Evolutionary conservation across 495 filamentous ascomycete species (phyloP), one percentile per base, ranked within the genome.

Genomic region (Penicillium bovifimosum): DNA sequence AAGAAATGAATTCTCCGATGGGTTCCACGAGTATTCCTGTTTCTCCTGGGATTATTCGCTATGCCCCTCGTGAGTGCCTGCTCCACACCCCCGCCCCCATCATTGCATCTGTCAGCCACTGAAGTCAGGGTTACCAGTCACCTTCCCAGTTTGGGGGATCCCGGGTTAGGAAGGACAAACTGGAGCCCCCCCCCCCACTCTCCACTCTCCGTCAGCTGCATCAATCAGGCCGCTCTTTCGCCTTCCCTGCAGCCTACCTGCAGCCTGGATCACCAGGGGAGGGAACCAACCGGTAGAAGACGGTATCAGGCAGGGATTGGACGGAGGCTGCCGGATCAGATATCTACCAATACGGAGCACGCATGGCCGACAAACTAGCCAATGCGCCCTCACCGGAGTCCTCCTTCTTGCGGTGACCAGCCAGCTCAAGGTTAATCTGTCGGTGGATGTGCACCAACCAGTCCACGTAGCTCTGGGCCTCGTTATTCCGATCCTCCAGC

Each of bases 361-460:
- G 79, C 67, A 91, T 65, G n/a, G 85, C 85, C 2, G 85, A 75
- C 61, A 91, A 79, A 55, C 75, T 76, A 20, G 81, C 73, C 62
- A 84, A 67, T 41, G 79, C 72, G 34, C 76, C 69, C 56, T 82
- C 75, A 13, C 71, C 62, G 51, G 71, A 57, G 47, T 90, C 86
- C 39, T 90, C 86, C 56, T 83, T 84, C 65, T 87, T 88, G 62
- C 87, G 76, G 65, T 90, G 87, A 29, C 88, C 88, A 13, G 85
- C 77, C 60, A 91, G 72, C 78, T 96, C 92, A 51, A 96, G 71
- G 66, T 95, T 91, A 53, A 97, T 88, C 62, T 86, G 85, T 58
- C 91, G 85, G 65, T 99, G 93, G 43, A 96, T 74, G 71, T 96
- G 90, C 47, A 99, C 93, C 68, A 99, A 70, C 93, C 93, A 99